Conservation (phyloP, 1,139 yeast species). For the Wickerhamomyces sp. region DNA sequence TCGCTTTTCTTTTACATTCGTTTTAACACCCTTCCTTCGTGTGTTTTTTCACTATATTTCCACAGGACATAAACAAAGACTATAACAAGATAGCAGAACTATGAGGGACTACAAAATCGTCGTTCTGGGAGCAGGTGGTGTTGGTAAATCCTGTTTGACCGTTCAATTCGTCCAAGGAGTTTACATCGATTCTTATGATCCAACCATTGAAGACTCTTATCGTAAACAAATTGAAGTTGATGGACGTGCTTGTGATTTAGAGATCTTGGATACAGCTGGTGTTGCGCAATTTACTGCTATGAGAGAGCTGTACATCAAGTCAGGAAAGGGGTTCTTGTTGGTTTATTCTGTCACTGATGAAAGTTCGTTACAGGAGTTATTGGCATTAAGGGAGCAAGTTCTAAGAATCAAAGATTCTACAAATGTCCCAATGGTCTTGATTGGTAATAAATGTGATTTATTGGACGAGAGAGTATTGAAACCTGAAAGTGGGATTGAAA, state of each 20-base stretch:
- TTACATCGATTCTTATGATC: slow-evolving; percentile 93
- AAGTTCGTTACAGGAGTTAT: slow-evolving; percentile 74
- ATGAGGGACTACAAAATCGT: slow-evolving; percentile 62
- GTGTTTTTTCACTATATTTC: no score
- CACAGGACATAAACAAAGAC: neutral
- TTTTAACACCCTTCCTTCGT: no score
- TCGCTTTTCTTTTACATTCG: no score
- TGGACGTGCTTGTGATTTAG: slow-evolving; percentile 86
- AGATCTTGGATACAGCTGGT: slow-evolving; percentile 95
- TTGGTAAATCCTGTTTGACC: slow-evolving; percentile 92
- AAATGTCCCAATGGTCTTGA: slow-evolving; percentile 78
- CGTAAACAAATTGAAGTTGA: slow-evolving; percentile 89
- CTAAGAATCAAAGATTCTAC: slow-evolving; percentile 78
- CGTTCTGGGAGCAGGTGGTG: slow-evolving; percentile 97
- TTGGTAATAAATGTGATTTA: slow-evolving; percentile 86
- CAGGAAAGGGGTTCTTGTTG: slow-evolving; percentile 79
- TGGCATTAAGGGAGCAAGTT: slow-evolving; percentile 84
- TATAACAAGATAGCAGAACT: slow-evolving; percentile 1
- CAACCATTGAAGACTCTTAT: slow-evolving; percentile 95
- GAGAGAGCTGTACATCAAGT: slow-evolving; percentile 87
- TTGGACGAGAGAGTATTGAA: slow-evolving; percentile 69
- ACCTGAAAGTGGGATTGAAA: slow-evolving; percentile 74
- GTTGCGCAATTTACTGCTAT: slow-evolving; percentile 96
- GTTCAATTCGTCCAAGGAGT: slow-evolving; percentile 88
- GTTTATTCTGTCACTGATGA: slow-evolving; percentile 91